These are phyloP conservation scores for Lipomyces lipofer DNA, from an alignment of 805 yeast genomes.

Conservation along the genomic window DNA sequence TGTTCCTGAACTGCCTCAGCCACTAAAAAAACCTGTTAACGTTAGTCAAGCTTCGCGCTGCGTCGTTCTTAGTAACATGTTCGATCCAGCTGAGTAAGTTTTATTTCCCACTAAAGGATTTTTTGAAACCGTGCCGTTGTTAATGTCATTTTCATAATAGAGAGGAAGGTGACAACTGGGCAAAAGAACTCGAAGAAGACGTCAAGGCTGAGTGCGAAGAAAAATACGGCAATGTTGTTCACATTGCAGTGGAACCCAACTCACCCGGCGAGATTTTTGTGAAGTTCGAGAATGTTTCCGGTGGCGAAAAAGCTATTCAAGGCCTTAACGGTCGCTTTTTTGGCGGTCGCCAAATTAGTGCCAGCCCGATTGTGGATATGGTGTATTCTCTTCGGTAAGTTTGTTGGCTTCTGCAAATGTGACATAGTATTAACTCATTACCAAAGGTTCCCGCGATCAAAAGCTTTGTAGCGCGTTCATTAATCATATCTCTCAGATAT, in stretches of 20 bases:
- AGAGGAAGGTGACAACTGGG: conserved; percentile 40
- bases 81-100: conserved; percentile 38
- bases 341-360: conserved; percentile 39
- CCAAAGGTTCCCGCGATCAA: too few relatives aligned
- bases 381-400: conserved; percentile 37
- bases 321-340: conserved; percentile 42
- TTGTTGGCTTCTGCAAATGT: too few relatives aligned
- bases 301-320: conserved; percentile 36
- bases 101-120: too few relatives aligned
- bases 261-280: conserved; percentile 39
- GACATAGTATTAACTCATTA: too few relatives aligned
- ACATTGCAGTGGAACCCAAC: conserved; percentile 38
- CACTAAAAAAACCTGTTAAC: conserved; percentile 3
- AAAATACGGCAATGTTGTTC: conserved; percentile 40
- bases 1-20: conserved; percentile 14
- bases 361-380: conserved; percentile 37
- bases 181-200: conserved; percentile 40
- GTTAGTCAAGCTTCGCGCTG: conserved; percentile 34
- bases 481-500: too few relatives aligned
- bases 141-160: conserved; percentile 27
- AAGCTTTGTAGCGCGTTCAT: too few relatives aligned
- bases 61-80: conserved; percentile 38
- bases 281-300: conserved; percentile 35
- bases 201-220: conserved; percentile 42
- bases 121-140: too few relatives aligned